Conservation (phyloP, 768 basidiomycete genomes). For the Lyophyllum decastes region DNA sequence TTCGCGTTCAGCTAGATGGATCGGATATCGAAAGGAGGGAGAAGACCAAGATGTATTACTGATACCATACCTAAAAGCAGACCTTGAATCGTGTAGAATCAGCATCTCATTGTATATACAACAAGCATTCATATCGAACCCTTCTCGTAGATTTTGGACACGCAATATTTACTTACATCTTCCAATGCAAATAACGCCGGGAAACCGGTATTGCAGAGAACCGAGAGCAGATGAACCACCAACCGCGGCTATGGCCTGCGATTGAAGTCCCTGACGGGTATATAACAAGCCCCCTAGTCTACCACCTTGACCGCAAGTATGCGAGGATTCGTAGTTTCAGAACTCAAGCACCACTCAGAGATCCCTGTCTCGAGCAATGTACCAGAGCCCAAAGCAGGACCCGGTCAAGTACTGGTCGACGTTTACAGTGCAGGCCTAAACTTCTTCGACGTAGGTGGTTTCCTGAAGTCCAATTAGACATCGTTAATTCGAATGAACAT, state of each 20-base stretch:
- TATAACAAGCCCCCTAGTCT: too few relatives aligned
- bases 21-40: not conserved
- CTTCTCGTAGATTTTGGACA: too few relatives aligned
- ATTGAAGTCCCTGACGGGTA: too few relatives aligned
- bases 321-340: constrained; percentile 76
- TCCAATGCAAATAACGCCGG: not conserved
- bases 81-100: constrained; percentile 17
- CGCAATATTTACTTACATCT: too few relatives aligned
- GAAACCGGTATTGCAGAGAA: not conserved
- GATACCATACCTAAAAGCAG: constrained; percentile 12
- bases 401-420: constrained; percentile 69
- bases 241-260: too few relatives aligned
- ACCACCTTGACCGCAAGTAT: constrained; percentile 42
- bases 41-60: constrained; percentile 7
- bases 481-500: not conserved
- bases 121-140: constrained; percentile 8
- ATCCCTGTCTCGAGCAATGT: constrained; percentile 53
- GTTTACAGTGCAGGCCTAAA: constrained; percentile 77
- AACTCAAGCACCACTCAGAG: constrained; percentile 69
- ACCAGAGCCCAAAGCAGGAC: constrained; percentile 55
- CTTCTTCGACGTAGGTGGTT: constrained; percentile 64
- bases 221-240: not conserved
- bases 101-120: constrained; percentile 24
- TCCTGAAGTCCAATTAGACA: not conserved
- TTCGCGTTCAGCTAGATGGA: constrained; percentile 73